Conservation (phyloP, 345 rosid genomes). For the Bruguiera sexangula region DNA sequence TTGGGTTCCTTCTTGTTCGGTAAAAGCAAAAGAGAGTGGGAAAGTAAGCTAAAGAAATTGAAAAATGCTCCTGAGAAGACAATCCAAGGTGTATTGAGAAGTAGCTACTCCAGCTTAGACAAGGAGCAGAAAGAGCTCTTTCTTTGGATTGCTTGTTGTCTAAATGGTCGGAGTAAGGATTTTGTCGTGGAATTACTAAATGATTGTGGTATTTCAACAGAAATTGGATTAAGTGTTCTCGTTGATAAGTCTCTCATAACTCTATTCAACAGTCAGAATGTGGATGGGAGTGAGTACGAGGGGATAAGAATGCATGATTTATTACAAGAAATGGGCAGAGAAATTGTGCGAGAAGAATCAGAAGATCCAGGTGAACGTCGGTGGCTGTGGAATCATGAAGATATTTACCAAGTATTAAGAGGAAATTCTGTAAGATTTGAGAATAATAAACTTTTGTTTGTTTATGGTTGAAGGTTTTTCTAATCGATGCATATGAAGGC, state of each 20-base stretch:
- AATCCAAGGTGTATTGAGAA: slow-evolving; percentile 1
- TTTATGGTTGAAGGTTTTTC: not conserved
- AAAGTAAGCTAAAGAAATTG: not conserved
- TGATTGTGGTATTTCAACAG: slow-evolving; percentile 1
- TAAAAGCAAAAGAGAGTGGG: not conserved
- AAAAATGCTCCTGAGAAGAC: not conserved
- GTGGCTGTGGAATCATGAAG: slow-evolving; percentile 1
- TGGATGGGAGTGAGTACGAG: too few relatives aligned
- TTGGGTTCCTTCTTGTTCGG: not conserved
- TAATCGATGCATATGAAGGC: too few relatives aligned
- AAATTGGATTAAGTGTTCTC: slow-evolving; percentile 4
- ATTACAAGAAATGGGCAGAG: slow-evolving; percentile 2
- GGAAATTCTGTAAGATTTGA: slow-evolving; percentile 1
- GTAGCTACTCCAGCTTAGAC: not conserved
- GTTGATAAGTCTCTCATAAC: slow-evolving; percentile 5
- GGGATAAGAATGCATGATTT: not conserved
- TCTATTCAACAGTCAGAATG: too few relatives aligned
- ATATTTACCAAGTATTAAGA: not conserved
- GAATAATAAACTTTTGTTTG: not conserved
- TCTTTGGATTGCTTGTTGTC: slow-evolving; percentile 11
- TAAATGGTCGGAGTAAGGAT: not conserved
- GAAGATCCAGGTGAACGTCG: not conserved
- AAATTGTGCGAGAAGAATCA: slow-evolving; percentile 7
- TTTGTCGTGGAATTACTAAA: not conserved
- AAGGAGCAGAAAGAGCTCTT: not conserved